A percentile compares a stretch with the other conserved stretches of the same genome.
phyloP scores from a whole-genome alignment of 257 asterid species.

The Solanum corneliomulleri region DNA sequence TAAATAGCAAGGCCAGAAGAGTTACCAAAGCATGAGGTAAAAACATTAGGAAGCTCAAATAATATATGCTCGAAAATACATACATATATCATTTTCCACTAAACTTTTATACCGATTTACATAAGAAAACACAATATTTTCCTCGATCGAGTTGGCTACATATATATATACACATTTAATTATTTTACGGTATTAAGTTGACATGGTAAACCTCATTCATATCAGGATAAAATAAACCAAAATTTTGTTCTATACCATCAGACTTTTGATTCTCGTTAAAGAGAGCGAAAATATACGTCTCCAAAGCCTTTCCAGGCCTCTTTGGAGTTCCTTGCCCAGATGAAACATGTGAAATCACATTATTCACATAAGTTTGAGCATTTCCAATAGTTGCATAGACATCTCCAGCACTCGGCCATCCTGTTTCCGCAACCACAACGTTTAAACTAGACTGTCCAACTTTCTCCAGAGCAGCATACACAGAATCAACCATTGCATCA shows the following conservation, averaged over 20 bases:
- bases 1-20: neutral
- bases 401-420: conserved; percentile 46
- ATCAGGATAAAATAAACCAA: conserved; percentile 21
- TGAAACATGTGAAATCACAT: conserved; percentile 17
- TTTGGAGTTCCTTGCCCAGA: conserved; percentile 31
- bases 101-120: neutral
- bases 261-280: conserved; percentile 31
- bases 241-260: conserved; percentile 16
- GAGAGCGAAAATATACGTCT: conserved; percentile 27
- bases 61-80: neutral
- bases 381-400: conserved; percentile 13
- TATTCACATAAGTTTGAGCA: conserved; percentile 25
- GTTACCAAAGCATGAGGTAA: neutral
- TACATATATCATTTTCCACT: neutral
- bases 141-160: neutral
- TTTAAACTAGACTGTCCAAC: conserved; percentile 7
- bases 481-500: conserved; percentile 32
- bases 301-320: conserved; percentile 19
- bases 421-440: conserved; percentile 45
- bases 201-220: conserved; percentile 32
- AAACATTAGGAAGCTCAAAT: neutral
- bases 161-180: neutral
- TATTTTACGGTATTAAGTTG: neutral
- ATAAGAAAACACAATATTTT: neutral
- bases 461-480: conserved; percentile 31